Base-by-base conservation (phyloP, 2,329 filamentous ascomycete species). In the Penicillium sp. region DNA sequence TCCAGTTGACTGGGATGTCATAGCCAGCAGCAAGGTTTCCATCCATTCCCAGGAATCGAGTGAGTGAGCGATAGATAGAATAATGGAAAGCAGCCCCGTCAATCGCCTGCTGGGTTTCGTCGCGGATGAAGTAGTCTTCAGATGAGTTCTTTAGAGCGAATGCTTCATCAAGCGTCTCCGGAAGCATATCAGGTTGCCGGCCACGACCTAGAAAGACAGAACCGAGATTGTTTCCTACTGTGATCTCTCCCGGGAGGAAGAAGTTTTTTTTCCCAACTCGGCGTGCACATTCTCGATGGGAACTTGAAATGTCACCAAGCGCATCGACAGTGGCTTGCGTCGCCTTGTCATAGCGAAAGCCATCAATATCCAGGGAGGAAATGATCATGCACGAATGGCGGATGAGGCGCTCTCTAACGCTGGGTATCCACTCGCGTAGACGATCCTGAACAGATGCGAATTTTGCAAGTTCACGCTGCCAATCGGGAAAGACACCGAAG, bases 371-470 rank as follows among this genome's bases (percentile, higher is more conserved):
- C n/a, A 87, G 73, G 55, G 78, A 80, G 22, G 74, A 69, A 50
- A 87, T 84, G 30, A 81, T 75, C 67, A 86, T 81, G 68, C 84
- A 87, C 1, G 82, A 84, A 60, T 86, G 83, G 40, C 78, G 78
- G 55, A 81, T 78, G 51, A 87, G 71, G 58, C 81, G 82, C 42
- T 79, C 74, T 28, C 78, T 71, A 0, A 86, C 83, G 11, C 78
- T 77, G 2, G 81, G 79, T 24, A 78, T 62, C 84, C 84, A 87
- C 60, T 86, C 83, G 46, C 84, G 78, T 3, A 87, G 73, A 63
- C 84, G 82, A 66, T 87, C 84, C 67, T 87, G 84, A 1, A 86
- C 84, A 38, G 80, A 83, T 43, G 83, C 82, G 67, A 87, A 87
- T 58, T 86, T 87, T 18, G 82, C 78, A 38, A 87, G 74, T 64